phyloP scores from a whole-genome alignment of 2,329 filamentous ascomycete species.

The Fusarium pininemorale region DNA sequence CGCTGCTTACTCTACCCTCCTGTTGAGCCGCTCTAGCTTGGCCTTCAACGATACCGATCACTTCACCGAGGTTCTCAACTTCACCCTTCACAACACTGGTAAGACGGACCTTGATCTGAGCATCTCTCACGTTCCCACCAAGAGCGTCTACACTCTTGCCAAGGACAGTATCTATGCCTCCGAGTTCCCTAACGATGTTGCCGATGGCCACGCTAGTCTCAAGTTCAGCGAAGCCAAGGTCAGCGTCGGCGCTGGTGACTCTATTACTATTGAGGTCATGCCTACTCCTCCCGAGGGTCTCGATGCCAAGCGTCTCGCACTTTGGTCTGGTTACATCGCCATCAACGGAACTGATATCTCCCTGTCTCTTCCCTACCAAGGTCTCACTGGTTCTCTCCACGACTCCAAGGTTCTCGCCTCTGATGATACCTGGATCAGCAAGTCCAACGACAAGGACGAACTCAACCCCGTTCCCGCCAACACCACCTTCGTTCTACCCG shows the following conservation, averaged over 20 bases:
- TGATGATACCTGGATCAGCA: constrained; percentile 41
- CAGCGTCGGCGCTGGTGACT: constrained; percentile 53
- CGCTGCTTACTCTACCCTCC: constrained; percentile 62
- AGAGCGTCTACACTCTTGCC: constrained; percentile 62
- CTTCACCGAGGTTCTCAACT: constrained; percentile 58
- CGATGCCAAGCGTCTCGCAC: constrained; percentile 48
- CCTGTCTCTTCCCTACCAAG: constrained; percentile 54
- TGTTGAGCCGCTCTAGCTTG: constrained; percentile 64
- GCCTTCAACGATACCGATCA: constrained; percentile 72
- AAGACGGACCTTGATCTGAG: constrained; percentile 59
- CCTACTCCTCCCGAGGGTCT: constrained; percentile 52
- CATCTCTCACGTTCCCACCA: constrained; percentile 59
- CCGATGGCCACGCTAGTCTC: constrained; percentile 52
- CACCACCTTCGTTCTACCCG: constrained; percentile 54
- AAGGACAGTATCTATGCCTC: constrained; percentile 48
- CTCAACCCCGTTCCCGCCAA: constrained; percentile 44
- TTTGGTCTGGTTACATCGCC: constrained; percentile 55
- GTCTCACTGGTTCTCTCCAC: constrained; percentile 50
- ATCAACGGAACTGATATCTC: constrained; percentile 51
- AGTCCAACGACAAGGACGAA: constrained; percentile 46
- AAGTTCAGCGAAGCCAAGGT: constrained; percentile 54
- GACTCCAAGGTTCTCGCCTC: constrained; percentile 35
- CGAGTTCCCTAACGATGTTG: constrained; percentile 55
- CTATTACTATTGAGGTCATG: constrained; percentile 56
- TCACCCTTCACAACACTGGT: constrained; percentile 66